phyloP scores from a whole-genome alignment of 1,284 basidiomycete species.

The Cerrena zonata region DNA sequence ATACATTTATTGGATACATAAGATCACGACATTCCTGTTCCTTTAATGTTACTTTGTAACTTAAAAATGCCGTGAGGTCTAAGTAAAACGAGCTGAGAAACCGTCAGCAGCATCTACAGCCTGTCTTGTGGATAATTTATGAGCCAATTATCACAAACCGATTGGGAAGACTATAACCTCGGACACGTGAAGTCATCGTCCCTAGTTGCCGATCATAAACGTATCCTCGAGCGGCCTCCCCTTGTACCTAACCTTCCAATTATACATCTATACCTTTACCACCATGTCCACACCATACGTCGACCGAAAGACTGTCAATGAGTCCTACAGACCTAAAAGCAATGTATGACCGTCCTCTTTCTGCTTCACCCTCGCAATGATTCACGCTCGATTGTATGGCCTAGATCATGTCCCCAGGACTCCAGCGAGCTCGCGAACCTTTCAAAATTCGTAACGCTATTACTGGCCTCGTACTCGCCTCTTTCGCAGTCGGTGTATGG shows the following conservation, averaged over 20 bases:
- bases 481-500: slow-evolving; percentile 83
- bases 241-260: background rate
- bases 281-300: slow-evolving; percentile 33
- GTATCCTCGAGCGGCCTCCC: background rate
- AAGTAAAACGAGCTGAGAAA: no score
- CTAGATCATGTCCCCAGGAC: slow-evolving; percentile 81
- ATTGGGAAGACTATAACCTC: no score
- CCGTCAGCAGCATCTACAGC: no score
- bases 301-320: slow-evolving; percentile 27
- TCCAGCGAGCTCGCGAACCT: slow-evolving; percentile 81
- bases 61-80: no score
- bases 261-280: background rate
- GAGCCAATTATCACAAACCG: no score
- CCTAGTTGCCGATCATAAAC: no score
- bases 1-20: no score
- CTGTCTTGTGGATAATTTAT: no score
- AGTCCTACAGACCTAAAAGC: slow-evolving; percentile 37
- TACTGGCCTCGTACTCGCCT: slow-evolving; percentile 68
- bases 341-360: slow-evolving; percentile 25
- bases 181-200: no score
- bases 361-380: background rate
- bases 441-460: slow-evolving; percentile 76
- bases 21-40: no score
- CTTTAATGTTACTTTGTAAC: no score
- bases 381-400: background rate